A percentile compares a stretch with the other conserved stretches of the same genome.
phyloP scores from a whole-genome alignment of 2,329 filamentous ascomycete species.

The Hirsutella thompsonii region DNA sequence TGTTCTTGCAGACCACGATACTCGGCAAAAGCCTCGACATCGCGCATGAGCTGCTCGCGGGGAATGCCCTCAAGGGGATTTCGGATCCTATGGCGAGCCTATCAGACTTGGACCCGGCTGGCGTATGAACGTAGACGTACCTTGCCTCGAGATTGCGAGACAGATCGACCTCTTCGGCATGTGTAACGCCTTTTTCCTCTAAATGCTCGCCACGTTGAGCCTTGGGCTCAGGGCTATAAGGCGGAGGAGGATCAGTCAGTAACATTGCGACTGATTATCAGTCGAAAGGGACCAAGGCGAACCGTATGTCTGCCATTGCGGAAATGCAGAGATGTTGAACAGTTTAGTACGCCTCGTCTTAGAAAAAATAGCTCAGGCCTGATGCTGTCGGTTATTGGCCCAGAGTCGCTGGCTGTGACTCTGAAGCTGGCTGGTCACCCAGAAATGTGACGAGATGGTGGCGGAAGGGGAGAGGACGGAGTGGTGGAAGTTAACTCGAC shows the following conservation, averaged over 20 bases:
- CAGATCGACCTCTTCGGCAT: constrained; percentile 21
- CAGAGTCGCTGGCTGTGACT: background rate
- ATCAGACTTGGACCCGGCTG: background rate
- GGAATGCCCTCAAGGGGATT: constrained; percentile 37
- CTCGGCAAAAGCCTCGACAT: constrained; percentile 47
- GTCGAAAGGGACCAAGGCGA: background rate
- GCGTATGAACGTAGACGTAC: constrained; percentile 16
- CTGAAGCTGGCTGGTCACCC: background rate
- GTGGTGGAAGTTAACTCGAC: background rate
- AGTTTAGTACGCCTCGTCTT: background rate
- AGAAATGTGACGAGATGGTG: constrained; percentile 2
- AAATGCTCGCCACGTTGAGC: constrained; percentile 6
- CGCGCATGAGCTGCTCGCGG: constrained; percentile 35
- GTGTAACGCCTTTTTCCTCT: constrained; percentile 15
- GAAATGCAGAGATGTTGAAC: background rate
- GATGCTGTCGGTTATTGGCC: background rate
- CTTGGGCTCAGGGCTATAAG: constrained; percentile 7
- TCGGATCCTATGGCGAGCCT: constrained; percentile 21
- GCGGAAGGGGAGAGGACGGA: constrained; percentile 2
- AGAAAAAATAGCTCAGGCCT: background rate
- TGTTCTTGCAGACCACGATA: constrained; percentile 47
- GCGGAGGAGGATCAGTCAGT: background rate
- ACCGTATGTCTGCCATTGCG: constrained; percentile 13
- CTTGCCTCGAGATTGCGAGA: constrained; percentile 28
- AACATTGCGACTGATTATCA: background rate